Percentiles rank a stretch among this genome's conserved stretches.
These are phyloP conservation scores for Phytophthora citrophthora DNA, from an alignment of 352 stramenopile genomes.

Conservation along the genomic window DNA sequence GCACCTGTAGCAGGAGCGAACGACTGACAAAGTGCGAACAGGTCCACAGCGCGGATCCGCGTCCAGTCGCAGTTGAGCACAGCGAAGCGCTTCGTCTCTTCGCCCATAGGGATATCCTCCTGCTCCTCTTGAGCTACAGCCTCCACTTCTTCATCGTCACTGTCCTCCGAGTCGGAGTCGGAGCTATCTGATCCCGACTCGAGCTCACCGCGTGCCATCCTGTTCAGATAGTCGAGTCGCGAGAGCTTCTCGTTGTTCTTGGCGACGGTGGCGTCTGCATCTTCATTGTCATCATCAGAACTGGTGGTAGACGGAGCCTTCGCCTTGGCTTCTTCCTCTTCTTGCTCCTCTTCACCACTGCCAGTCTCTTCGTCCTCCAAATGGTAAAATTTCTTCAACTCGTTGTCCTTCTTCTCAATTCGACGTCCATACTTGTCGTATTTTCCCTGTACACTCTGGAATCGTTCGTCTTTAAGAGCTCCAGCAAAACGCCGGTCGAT, in stretches of 20 bases:
- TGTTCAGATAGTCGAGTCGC: conserved; percentile 86
- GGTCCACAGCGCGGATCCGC: conserved; percentile 94
- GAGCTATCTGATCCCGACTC: conserved; percentile 55
- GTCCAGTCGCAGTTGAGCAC: conserved; percentile 98
- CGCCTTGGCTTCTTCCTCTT: conserved; percentile 36
- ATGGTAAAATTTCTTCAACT: conserved; percentile 84
- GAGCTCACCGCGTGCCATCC: conserved; percentile 85
- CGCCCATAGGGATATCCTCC: conserved; percentile 83
- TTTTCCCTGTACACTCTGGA: conserved; percentile 83
- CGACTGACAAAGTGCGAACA: conserved; percentile 95
- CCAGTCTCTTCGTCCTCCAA: conserved; percentile 56
- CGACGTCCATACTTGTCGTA: conserved; percentile 90
- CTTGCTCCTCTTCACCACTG: conserved; percentile 31
- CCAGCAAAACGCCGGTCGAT: conserved; percentile 81
- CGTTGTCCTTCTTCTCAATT: conserved; percentile 80
- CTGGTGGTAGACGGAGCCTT: conserved; percentile 36
- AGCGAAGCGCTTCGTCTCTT: conserved; percentile 91
- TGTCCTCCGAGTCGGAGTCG: conserved; percentile 62
- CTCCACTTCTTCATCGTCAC: conserved; percentile 48
- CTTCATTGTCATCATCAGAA: conserved; percentile 42
- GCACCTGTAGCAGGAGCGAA: conserved; percentile 92
- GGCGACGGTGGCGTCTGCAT: conserved; percentile 30
- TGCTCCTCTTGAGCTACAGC: conserved; percentile 54
- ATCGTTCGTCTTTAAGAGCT: conserved; percentile 77
- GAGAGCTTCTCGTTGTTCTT: conserved; percentile 72